Base-by-base conservation (phyloP, 2,329 filamentous ascomycete genomes). In the Penicillium italicum region DNA sequence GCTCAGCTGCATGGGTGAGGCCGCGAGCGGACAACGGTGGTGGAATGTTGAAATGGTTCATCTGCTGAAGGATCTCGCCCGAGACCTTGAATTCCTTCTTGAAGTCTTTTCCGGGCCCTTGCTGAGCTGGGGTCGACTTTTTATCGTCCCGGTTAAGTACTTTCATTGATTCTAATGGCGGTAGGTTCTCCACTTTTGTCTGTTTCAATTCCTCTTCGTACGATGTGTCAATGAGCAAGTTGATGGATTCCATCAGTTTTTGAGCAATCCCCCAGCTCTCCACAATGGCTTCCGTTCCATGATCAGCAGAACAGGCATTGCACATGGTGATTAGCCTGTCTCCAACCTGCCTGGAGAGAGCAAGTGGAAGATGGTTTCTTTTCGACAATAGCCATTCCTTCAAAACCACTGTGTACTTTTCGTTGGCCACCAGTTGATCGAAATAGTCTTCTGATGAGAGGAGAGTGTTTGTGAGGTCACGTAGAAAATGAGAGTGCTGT, bases 321-420 rank as follows among this genome's bases (percentile, higher is more conserved):
- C 57, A 60, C 43, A 61, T 46, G 6, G 22, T 11, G 12, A 56
- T 34, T 5, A 61, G 33, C 11, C 37, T 55, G 11, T 58, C 44
- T 20, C 48, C 49, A 2, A 60, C 10, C 6, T 30, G 41, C 20
- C 4, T 42, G 3, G 44, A 26, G 16, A 53, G 24, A 36, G 26
- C 20, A 14, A 43, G 16, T 5, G 57, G 31, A 7, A 61, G 57
- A 22, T 50, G 44, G 11, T 52, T 57, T 9, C 54, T 53, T 31
- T 50, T 50, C 7, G 43, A 48, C 5, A 53, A 16, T 12, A 61
- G 14, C 57, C 50, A 59, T 22, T 36, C 31, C 26, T 60, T 58
- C 31, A 61, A 8, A 7, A 52, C 33, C 16, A 14, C 18, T 16
- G 33, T 47, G 33, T 58, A 49, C 0, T 34, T 41, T 31, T 60